Percentiles rank a stretch among this genome's conserved stretches.
phyloP scores from a whole-genome alignment of 2,329 filamentous ascomycete species.

The Ophiostoma perfectum region DNA sequence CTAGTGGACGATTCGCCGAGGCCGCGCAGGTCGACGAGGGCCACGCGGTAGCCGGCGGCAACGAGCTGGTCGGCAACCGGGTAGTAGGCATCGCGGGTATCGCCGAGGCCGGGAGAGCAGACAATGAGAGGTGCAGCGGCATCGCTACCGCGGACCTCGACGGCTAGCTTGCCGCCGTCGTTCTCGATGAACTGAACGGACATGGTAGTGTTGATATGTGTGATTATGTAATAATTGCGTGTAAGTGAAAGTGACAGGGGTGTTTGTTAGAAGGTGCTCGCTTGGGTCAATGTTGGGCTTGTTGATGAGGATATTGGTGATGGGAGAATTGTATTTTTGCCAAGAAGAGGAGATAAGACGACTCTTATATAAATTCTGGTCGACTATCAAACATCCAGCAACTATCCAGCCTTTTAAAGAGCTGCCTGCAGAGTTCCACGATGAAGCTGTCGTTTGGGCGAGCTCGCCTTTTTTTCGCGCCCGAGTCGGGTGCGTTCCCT shows the following conservation, averaged over 20 bases:
- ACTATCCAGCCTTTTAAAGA: background rate
- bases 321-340: background rate
- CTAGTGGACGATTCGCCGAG: constrained; percentile 23
- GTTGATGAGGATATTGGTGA: background rate
- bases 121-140: constrained; percentile 23
- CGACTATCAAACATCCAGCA: background rate
- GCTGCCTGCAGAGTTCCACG: background rate
- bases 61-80: constrained; percentile 26
- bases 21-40: constrained; percentile 26
- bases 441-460: background rate
- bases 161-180: constrained; percentile 25
- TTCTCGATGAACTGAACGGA: constrained; percentile 16
- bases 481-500: constrained; percentile 18
- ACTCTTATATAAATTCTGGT: background rate
- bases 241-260: constrained; percentile 2
- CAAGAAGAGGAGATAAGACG: background rate
- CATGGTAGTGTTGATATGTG: constrained; percentile 6
- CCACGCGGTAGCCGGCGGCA: constrained; percentile 27
- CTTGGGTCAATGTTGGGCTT: too few species aligned
- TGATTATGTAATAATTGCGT: background rate
- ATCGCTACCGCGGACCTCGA: constrained; percentile 24
- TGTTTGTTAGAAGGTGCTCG: background rate
- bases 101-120: constrained; percentile 27
- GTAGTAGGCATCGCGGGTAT: constrained; percentile 25
- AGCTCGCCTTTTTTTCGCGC: constrained; percentile 22